Percentiles rank a stretch among this genome's conserved stretches.
Conservation (phyloP, 192 early-diverging fungal genomes). For the Umbelopsis sp. region DNA sequence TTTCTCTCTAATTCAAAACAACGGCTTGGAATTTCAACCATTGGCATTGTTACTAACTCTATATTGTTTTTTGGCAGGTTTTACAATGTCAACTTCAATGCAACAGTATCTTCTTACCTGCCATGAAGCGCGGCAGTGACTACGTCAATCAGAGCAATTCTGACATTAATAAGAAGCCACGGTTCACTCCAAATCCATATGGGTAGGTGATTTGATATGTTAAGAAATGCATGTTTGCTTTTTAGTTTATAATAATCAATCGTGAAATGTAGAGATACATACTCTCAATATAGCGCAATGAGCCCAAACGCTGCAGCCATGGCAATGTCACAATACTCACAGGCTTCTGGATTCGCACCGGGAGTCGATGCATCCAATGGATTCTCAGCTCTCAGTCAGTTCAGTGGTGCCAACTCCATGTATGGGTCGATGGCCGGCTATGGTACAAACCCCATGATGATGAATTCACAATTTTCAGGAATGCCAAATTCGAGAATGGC, state of each 20-base stretch:
- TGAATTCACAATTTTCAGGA: not conserved
- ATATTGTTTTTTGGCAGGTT: not conserved
- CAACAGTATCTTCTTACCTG: not conserved
- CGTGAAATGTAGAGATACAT: constrained; percentile 16
- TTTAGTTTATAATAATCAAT: not conserved
- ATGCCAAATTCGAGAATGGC: constrained; percentile 18
- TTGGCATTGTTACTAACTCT: not conserved
- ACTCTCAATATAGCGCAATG: constrained; percentile 31
- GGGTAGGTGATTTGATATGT: not conserved
- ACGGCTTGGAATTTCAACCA: not conserved
- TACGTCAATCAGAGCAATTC: constrained; percentile 8
- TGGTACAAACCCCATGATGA: not conserved
- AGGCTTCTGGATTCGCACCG: not conserved
- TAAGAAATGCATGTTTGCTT: not conserved
- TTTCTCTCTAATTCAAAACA: constrained; percentile 3
- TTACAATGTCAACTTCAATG: not conserved
- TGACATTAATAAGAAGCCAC: constrained; percentile 24
- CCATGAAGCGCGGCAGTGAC: constrained; percentile 21
- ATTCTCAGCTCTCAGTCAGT: constrained; percentile 2
- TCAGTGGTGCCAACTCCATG: constrained; percentile 14
- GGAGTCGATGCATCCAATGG: not conserved
- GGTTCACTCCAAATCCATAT: constrained; percentile 16
- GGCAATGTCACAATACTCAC: constrained; percentile 13
- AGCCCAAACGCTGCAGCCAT: constrained; percentile 30
- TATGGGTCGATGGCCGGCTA: not conserved